These are phyloP conservation scores for Pinus tabuliformis DNA, from an alignment of 75 land plant genomes.

Conservation along the genomic window DNA sequence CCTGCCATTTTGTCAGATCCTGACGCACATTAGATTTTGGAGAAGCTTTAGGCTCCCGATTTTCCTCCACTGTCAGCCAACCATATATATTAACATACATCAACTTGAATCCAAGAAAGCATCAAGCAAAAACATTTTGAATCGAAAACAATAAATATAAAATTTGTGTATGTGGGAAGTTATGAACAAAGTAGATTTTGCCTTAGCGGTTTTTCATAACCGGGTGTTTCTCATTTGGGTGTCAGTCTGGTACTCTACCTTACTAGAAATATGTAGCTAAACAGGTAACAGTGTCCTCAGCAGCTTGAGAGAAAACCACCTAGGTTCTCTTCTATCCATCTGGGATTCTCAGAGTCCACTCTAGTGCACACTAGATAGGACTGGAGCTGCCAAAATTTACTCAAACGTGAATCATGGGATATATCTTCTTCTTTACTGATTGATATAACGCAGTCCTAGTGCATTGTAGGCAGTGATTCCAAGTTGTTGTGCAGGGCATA, in stretches of 20 bases:
- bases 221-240: not conserved
- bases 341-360: not conserved
- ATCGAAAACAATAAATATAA: too few species aligned
- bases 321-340: not conserved
- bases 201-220: not conserved
- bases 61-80: conserved; percentile 35
- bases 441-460: not conserved
- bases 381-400: not conserved
- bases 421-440: not conserved
- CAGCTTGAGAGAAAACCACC: not conserved
- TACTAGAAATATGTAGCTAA: not conserved
- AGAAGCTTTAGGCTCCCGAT: conserved; percentile 34
- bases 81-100: not conserved
- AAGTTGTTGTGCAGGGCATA: not conserved
- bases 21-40: conserved; percentile 66
- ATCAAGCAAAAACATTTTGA: not conserved
- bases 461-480: not conserved
- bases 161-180: not conserved
- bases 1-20: conserved; percentile 92
- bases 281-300: not conserved
- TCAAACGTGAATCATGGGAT: not conserved
- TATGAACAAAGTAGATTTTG: not conserved
- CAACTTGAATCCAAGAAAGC: not conserved
- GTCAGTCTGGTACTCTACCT: not conserved
- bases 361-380: not conserved